phyloP scores from a whole-genome alignment of 202 grass and related monocot genomes.

The Miscanthus sacchariflorus region DNA sequence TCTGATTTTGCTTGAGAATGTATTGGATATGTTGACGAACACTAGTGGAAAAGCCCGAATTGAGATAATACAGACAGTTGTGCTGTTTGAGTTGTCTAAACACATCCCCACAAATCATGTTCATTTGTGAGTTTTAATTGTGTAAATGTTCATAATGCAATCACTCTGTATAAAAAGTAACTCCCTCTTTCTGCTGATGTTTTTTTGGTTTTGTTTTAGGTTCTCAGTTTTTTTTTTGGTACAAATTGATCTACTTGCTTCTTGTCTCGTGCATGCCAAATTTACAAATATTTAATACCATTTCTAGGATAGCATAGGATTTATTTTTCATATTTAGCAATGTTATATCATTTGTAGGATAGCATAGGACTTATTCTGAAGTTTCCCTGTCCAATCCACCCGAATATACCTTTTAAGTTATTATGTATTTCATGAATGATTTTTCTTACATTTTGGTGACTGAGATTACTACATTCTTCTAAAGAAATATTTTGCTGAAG shows the following conservation, averaged over 20 bases:
- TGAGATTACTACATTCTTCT: slow-evolving; percentile 3
- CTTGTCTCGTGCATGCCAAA: slow-evolving; percentile 3
- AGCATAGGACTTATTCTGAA: background rate
- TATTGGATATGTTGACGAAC: background rate
- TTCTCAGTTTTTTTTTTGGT: background rate
- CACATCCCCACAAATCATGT: background rate
- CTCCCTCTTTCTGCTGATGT: background rate
- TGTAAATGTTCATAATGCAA: slow-evolving; percentile 17
- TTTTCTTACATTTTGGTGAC: background rate
- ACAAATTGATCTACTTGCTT: background rate
- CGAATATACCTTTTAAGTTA: background rate
- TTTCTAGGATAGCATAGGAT: slow-evolving; percentile 2
- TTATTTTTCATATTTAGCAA: background rate
- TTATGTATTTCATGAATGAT: slow-evolving; percentile 3
- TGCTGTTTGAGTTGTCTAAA: background rate
- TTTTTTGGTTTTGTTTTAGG: background rate
- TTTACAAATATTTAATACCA: background rate
- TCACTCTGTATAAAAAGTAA: background rate
- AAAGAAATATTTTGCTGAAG: slow-evolving; percentile 28
- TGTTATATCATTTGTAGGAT: background rate
- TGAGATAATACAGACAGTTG: background rate
- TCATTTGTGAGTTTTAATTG: slow-evolving; percentile 9
- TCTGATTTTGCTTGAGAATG: slow-evolving; percentile 2
- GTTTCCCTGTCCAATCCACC: background rate
- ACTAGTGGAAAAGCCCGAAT: slow-evolving; percentile 7